Percentiles rank a stretch among this genome's conserved stretches.
phyloP scores from a whole-genome alignment of 306 rosid genomes.

The Gynostemma pentaphyllum region DNA sequence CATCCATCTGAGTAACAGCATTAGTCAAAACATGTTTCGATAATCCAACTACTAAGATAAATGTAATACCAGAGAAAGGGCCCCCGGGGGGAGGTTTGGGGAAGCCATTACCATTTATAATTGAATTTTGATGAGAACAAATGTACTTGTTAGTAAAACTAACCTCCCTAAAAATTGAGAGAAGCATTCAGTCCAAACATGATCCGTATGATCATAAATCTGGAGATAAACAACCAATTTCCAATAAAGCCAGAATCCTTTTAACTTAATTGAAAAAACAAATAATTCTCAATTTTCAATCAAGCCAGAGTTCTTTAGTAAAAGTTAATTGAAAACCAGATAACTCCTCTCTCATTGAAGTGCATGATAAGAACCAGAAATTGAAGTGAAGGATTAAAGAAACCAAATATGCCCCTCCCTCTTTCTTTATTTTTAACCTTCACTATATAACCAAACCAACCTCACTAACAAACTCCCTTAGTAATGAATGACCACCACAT shows the following conservation, averaged over 20 bases:
- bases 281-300: no score
- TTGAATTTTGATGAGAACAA: background rate
- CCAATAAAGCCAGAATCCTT: background rate
- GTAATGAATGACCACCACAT: no score
- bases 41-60: background rate
- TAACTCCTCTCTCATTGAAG: background rate
- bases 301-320: background rate
- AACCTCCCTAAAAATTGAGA: slow-evolving; percentile 70
- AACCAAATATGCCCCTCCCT: no score
- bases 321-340: background rate
- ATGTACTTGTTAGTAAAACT: background rate
- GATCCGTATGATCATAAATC: slow-evolving; percentile 76
- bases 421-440: no score
- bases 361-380: no score
- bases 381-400: no score
- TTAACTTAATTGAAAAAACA: no score
- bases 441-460: no score
- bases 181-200: slow-evolving; percentile 97
- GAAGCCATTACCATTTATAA: slow-evolving; percentile 1
- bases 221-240: slow-evolving; percentile 20
- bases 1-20: slow-evolving; percentile 68
- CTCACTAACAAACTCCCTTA: no score
- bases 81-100: no score
- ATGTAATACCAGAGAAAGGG: background rate
- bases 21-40: slow-evolving; percentile 19